These are phyloP conservation scores for Fusarium sp. DNA, from an alignment of 2,329 filamentous ascomycete genomes.

Conservation along the genomic window DNA sequence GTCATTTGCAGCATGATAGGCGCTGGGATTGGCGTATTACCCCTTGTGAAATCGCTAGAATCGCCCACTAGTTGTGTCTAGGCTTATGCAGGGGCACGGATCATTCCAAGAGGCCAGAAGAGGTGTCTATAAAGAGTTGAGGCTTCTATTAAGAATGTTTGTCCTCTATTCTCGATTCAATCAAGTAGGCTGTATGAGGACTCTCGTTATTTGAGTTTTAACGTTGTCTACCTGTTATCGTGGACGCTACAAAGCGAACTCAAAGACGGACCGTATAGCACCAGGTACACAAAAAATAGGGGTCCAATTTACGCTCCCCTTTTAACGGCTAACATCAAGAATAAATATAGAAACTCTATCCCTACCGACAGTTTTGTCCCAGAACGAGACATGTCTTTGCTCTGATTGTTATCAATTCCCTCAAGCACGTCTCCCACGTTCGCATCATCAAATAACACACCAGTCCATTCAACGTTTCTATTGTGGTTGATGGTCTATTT, in stretches of 20 bases:
- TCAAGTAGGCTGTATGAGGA: background rate
- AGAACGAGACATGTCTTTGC: background rate
- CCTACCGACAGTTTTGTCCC: background rate
- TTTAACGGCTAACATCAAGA: constrained; percentile 29
- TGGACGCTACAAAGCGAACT: background rate
- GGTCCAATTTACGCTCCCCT: constrained; percentile 37
- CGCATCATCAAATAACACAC: background rate
- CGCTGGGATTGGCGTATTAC: constrained; percentile 39
- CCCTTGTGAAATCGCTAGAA: constrained; percentile 37
- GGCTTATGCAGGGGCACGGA: constrained; percentile 34
- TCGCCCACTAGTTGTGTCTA: constrained; percentile 23
- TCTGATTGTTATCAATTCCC: background rate
- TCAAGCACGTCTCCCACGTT: too few relatives aligned
- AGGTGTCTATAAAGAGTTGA: constrained; percentile 4
- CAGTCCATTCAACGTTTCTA: constrained; percentile 21
- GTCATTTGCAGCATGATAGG: constrained; percentile 33
- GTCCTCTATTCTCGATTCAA: background rate
- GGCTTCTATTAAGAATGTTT: background rate
- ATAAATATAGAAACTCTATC: too few relatives aligned
- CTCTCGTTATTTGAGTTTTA: background rate
- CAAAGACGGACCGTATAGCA: background rate
- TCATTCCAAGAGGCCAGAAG: constrained; percentile 22
- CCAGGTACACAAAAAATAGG: constrained; percentile 25
- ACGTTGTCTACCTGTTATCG: background rate
- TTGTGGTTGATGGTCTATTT: constrained; percentile 25